Base-by-base conservation (phyloP, 768 basidiomycete genomes). In the Boletus rufocinnamomeus region DNA sequence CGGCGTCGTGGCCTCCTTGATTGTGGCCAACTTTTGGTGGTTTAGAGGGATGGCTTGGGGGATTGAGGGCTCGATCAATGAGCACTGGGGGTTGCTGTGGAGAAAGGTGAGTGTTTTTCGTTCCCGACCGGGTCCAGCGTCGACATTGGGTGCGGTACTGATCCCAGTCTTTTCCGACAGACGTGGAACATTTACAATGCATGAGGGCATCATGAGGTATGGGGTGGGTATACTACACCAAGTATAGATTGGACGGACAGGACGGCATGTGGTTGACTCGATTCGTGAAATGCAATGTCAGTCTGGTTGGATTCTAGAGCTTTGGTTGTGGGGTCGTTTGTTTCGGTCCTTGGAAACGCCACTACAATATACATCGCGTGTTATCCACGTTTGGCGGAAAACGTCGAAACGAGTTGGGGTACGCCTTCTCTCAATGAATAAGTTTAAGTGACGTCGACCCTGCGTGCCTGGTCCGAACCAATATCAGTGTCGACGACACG, bases 11-110 rank as follows among this genome's bases (percentile, higher is more conserved):
- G 80, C 84, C 0, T 77, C 78, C 27, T 57, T 77, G 23, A 83
- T 98, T 62, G 67, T 96, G 8, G 79, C 77, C n/a, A 84, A 82
- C 54, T 99, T 97, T 80, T 96, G 91, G 92, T 96, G 93, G 94
- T 98, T 97, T 78, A 89, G 81, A 63, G 88, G 84, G 23, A 74
- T 96, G 32, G 91, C 94, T 3, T 94, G 92, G 74, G 96, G 97
- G 1, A 90, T 98, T 47, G 82, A 89, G n/a, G 97, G 96, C 0
- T 90, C 94, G 2, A 79, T 97, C 56, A 81, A 79, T 57, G 84
- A 94, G 0, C 84, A 93, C 66, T 83, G 82, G 82, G 93, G 94
- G 1, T 75, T 94, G 60, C 67, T 74, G 59, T 97, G 94, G 95
- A 82, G 94, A 59, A 78, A 82, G 69, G 83, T 83, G 53, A 30